phyloP scores from a whole-genome alignment of 148 eudicot species.

The Nepenthes gracilis region DNA sequence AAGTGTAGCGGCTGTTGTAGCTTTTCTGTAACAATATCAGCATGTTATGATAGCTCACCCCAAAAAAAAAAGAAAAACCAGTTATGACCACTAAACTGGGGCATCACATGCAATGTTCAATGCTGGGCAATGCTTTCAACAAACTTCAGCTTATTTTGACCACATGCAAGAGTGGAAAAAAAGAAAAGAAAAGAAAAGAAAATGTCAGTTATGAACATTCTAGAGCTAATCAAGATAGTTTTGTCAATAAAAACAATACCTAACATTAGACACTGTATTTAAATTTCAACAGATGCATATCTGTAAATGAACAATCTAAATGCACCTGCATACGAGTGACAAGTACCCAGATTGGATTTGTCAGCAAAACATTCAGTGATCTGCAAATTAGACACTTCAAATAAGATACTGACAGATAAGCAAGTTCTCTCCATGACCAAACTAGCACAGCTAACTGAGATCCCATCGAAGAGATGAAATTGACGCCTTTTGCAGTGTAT shows the following conservation, averaged over 20 bases:
- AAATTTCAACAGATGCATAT: no score
- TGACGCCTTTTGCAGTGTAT: no score
- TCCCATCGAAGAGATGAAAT: no score
- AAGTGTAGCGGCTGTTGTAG: no score
- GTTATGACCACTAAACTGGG: no score
- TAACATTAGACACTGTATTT: no score
- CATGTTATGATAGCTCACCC: no score
- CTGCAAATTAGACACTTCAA: conserved; percentile 28
- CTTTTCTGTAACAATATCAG: no score
- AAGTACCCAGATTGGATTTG: conserved; percentile 93
- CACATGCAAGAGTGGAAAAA: conserved; percentile 1
- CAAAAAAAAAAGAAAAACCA: no score
- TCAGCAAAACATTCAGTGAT: conserved; percentile 77
- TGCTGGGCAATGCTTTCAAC: background rate
- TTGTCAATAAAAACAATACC: background rate
- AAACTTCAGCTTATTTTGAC: background rate
- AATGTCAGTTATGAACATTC: background rate
- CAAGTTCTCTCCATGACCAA: background rate
- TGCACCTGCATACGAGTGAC: conserved; percentile 95
- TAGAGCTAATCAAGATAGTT: background rate
- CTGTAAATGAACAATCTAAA: background rate
- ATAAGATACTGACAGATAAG: conserved; percentile 5
- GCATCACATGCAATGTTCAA: no score
- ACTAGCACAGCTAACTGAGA: no score
- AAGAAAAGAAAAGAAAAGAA: conserved; percentile 1